phyloP scores from a whole-genome alignment of 2,329 filamentous ascomycete species.

The Claviceps humidiphila region DNA sequence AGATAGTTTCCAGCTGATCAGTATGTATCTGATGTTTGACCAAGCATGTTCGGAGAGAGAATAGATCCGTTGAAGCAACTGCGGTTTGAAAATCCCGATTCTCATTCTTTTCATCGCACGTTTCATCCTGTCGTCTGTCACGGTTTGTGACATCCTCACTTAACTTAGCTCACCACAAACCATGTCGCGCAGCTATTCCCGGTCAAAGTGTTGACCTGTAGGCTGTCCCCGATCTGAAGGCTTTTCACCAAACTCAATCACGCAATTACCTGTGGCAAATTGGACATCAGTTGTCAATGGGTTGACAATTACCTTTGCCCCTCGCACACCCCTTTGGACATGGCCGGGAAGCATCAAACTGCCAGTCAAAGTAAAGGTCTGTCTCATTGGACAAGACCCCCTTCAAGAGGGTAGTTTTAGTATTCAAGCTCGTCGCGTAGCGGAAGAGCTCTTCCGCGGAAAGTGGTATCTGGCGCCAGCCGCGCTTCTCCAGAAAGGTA shows the following conservation, averaged over 20 bases:
- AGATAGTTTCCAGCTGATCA: no score
- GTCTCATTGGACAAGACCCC: conserved; percentile 38
- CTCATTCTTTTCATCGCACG: no score
- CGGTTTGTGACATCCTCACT: no score
- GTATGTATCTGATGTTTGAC: no score
- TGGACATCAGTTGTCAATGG: neutral
- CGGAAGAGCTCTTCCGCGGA: conserved; percentile 30
- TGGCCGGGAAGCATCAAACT: conserved; percentile 24
- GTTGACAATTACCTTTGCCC: neutral
- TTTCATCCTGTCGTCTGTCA: no score
- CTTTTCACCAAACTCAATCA: neutral
- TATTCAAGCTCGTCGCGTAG: conserved; percentile 20
- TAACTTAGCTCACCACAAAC: no score
- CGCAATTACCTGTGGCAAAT: neutral
- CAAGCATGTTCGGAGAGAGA: no score
- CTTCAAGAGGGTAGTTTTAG: conserved; percentile 28
- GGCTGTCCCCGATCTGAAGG: neutral
- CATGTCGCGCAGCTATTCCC: neutral
- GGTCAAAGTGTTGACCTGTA: neutral
- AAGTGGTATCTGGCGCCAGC: conserved; percentile 39
- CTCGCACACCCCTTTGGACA: conserved; percentile 5
- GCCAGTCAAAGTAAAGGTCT: conserved; percentile 40
- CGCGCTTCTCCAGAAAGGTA: conserved; percentile 28
- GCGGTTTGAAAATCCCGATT: no score
- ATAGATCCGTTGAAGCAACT: no score